Evolutionary conservation across 306 rosid species (phyloP), one percentile per base, ranked within the genome.

Genomic region (Quercus berberidifolia): DNA sequence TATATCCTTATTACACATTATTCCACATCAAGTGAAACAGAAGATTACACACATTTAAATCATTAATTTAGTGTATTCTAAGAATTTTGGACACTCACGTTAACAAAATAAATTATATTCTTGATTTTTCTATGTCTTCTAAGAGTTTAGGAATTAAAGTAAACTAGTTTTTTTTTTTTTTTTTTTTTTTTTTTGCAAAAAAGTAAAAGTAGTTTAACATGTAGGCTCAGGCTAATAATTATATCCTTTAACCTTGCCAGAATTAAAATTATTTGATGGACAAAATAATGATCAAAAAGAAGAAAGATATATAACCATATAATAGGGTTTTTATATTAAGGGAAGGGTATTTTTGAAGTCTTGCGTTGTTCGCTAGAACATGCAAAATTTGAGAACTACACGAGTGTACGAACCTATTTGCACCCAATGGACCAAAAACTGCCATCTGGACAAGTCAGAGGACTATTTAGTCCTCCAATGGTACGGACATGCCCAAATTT

Each of bases 331-430:
- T 49, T 49, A 11, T 49, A 41, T 41, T 41, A 41, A 41, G 46
- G 46, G 14, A 49, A 13, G 54, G 54, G 54, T 49, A 18, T 58
- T 20, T 4, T 14, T 60, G 71, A 55, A 30, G 73, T 63, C 43
- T 8, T 49, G 54, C 54, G 54, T 13, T 13, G 54, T 49, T 10
- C 54, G 54, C 15, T 13, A 59, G 70, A 54, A 71, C 58, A 1
- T 17, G 60, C 5, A 75, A 80, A 56, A 63, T 65, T 58, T 56
- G 78, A 90, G 78, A 85, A 73, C 78, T 85, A 78, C 91, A 84
- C 83, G 86, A 85, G 80, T 73, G 28, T 72, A 73, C 65, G 57
- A 57, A 19, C 67, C 74, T 17, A 19, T 14, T 60, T 55, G 62
- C 55, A 54, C 77, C 60, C 59, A 58, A 60, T 68, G 80, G 83